A percentile compares a stretch with the other conserved stretches of the same genome.
Evolutionary conservation across 148 eudicot species (phyloP).

Genomic region (Vaccinium darrowii): DNA sequence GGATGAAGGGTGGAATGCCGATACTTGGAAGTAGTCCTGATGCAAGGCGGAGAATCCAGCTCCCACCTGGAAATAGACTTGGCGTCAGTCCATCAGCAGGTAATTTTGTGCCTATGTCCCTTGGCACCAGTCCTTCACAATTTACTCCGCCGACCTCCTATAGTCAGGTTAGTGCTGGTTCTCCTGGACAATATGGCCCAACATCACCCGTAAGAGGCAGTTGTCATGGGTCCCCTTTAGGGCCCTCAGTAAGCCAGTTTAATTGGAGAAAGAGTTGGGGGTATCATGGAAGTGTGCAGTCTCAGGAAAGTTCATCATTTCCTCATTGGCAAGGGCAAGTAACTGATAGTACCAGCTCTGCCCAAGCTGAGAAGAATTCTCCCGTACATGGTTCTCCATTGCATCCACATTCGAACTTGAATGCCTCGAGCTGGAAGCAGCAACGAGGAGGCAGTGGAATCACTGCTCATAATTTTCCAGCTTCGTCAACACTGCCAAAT

Average conservation of each 20-base stretch:
- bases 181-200: conserved; percentile 85
- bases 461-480: conserved; percentile 28
- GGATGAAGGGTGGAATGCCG: conserved; percentile 64
- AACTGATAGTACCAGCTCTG: conserved; percentile 35
- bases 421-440: conserved; percentile 49
- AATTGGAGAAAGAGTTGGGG: conserved; percentile 70
- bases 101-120: conserved; percentile 80
- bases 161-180: conserved; percentile 56
- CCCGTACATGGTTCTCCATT: conserved; percentile 40
- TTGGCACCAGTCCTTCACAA: conserved; percentile 97
- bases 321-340: conserved; percentile 59
- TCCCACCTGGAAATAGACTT: conserved; percentile 58
- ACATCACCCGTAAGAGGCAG: conserved; percentile 75
- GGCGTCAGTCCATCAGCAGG: conserved; percentile 79
- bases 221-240: conserved; percentile 86
- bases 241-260: conserved; percentile 64
- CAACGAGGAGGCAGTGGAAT: conserved; percentile 46
- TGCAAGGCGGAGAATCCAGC: conserved; percentile 56
- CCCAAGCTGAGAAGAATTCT: conserved; percentile 57
- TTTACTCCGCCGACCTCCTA: conserved; percentile 81
- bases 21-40: conserved; percentile 89
- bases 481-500: conserved; percentile 31
- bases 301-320: conserved; percentile 56
- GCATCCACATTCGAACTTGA: conserved; percentile 52
- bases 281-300: conserved; percentile 50